These are phyloP conservation scores for Neoconidiobolus thromboides DNA, from an alignment of 371 early-diverging fungal genomes.

Conservation along the genomic window DNA sequence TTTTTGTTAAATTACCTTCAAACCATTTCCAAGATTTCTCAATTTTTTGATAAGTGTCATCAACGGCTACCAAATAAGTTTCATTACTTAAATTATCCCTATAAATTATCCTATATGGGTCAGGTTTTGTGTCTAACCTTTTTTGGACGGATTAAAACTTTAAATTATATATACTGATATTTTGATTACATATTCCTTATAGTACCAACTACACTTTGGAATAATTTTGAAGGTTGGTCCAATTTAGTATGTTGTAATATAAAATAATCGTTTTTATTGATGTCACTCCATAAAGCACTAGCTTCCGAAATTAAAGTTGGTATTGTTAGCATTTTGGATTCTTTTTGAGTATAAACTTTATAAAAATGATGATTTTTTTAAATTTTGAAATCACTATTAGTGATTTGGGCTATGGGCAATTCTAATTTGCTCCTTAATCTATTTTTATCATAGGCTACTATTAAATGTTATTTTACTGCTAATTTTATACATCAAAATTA, in stretches of 20 bases:
- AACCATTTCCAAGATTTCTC: constrained; percentile 84
- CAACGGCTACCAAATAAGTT: constrained; percentile 40
- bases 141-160: not conserved
- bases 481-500: too few species aligned
- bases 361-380: too few species aligned
- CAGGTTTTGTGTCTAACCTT: constrained; percentile 80
- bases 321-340: too few species aligned
- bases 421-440: too few species aligned
- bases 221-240: constrained; percentile 25
- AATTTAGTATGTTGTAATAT: constrained; percentile 47
- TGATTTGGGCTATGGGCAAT: too few species aligned
- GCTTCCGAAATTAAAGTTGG: too few species aligned
- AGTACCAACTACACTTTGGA: constrained; percentile 53
- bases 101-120: constrained; percentile 76
- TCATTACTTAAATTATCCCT: constrained; percentile 30
- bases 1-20: constrained; percentile 23
- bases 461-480: too few species aligned
- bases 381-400: too few species aligned
- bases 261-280: constrained; percentile 36
- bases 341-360: too few species aligned
- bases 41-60: constrained; percentile 59
- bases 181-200: constrained; percentile 53
- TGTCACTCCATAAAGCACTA: constrained; percentile 32
- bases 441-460: too few species aligned
- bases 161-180: not conserved